Evolutionary conservation across 2,329 filamentous ascomycete species (phyloP).

Genomic region (Domatiomyces catenatus): DNA sequence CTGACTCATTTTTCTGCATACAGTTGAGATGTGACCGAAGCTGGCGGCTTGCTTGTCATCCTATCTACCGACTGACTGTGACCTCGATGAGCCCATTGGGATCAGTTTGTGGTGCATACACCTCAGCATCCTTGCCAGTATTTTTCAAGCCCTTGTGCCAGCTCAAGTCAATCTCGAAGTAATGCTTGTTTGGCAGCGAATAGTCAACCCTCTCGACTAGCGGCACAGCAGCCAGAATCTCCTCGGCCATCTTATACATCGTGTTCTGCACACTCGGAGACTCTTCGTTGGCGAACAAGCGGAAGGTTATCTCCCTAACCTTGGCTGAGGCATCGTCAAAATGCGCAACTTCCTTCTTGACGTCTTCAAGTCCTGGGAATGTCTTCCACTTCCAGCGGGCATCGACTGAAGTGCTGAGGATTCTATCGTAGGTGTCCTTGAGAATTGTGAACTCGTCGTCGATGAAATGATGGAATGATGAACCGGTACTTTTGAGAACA

Average conservation of each 20-base stretch:
- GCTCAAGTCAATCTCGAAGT: slow-evolving; percentile 91
- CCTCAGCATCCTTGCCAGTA: slow-evolving; percentile 86
- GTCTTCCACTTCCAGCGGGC: slow-evolving; percentile 70
- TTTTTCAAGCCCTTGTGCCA: slow-evolving; percentile 96
- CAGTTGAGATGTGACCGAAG: not conserved
- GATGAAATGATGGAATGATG: slow-evolving; percentile 87
- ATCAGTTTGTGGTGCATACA: slow-evolving; percentile 81
- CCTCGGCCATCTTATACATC: slow-evolving; percentile 96
- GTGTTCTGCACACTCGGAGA: slow-evolving; percentile 90
- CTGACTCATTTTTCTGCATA: not conserved
- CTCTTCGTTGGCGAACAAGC: slow-evolving; percentile 76
- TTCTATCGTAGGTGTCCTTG: slow-evolving; percentile 82
- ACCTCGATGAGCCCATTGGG: slow-evolving; percentile 95
- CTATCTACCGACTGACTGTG: slow-evolving; percentile 44
- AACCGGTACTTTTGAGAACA: slow-evolving; percentile 92
- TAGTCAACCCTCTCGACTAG: slow-evolving; percentile 62
- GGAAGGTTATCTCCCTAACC: slow-evolving; percentile 74
- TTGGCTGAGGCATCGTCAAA: slow-evolving; percentile 69
- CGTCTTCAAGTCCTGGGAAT: slow-evolving; percentile 51
- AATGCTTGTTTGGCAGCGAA: slow-evolving; percentile 91
- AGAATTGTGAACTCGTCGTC: slow-evolving; percentile 88
- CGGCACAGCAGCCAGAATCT: slow-evolving; percentile 63
- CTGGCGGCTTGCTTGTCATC: slow-evolving; percentile 20
- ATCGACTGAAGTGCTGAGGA: slow-evolving; percentile 86
- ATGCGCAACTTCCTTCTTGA: slow-evolving; percentile 45